Base-by-base conservation (phyloP, 2,329 filamentous ascomycete species). In the Trichophyton benhamiae region DNA sequence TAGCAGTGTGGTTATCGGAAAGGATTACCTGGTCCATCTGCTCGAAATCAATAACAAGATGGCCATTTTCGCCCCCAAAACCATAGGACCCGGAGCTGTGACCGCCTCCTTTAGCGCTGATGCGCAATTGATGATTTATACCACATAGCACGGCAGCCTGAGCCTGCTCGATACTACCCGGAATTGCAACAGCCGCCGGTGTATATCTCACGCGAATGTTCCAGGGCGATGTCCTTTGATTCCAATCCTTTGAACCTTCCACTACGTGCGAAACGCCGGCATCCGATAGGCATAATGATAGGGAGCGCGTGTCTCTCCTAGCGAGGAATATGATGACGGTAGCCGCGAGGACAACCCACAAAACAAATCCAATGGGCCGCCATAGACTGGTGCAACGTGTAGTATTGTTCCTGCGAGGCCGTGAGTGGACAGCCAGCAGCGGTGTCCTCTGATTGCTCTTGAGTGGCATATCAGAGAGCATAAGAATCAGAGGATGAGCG, bases 31-130 rank as follows among this genome's bases (percentile, higher is more conserved):
- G 25, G 7, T 69, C 60, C 57, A 70, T 66, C 36, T 65, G 57
- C 48, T 64, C 62, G 15, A 68, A 59, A 58, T 69, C 67, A 20
- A 71, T 61, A 17, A 70, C 64, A 44, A 70, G 63, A 25, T 63
- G 64, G 13, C 66, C 65, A 48, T 65, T 59, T 41, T 67, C 55
- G 7, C 68, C 68, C 4, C 67, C 67, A 3, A 65, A 53, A 49
- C 59, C 64, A 63, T 49, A 27, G 13, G 49, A 60, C 0, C 76
- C 79, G 67, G 80, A 82, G 27, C 75, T 77, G 66, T 82, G 79
- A 0, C 79, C 79, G 13, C 80, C 80, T n/a, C 74, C 72, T 63
- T 77, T 77, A 2, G 79, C 72, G 36, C 77, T 77, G 3, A 82
- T 76, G 52, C 78, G 76, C n/a, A 79, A 67, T 5, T 69, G 67